phyloP scores from a whole-genome alignment of 495 filamentous ascomycete species.

The Penicillium paxilli region DNA sequence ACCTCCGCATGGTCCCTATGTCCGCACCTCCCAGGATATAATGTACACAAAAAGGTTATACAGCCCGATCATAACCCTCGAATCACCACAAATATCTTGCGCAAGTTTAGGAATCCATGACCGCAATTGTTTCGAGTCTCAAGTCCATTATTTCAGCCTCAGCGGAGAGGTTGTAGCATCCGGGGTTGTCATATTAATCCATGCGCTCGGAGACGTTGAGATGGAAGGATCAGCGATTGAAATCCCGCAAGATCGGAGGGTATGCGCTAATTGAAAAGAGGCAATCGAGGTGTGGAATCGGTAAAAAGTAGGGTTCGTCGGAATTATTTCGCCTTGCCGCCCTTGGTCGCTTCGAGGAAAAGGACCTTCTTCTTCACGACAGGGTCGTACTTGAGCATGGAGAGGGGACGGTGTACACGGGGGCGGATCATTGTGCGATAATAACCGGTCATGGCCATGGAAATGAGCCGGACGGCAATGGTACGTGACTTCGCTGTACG shows the following conservation, averaged over 20 bases:
- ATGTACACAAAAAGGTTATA: constrained; percentile 23
- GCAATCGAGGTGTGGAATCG: neutral
- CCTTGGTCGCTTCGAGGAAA: constrained; percentile 86
- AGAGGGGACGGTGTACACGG: constrained; percentile 76
- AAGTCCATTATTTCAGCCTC: neutral
- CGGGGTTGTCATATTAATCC: neutral
- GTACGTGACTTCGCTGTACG: constrained; percentile 83
- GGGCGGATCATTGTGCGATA: constrained; percentile 88
- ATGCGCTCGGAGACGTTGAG: neutral
- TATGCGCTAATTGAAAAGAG: neutral
- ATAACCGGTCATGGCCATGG: constrained; percentile 98
- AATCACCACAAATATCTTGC: neutral
- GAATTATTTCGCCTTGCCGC: constrained; percentile 43
- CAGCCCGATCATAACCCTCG: neutral
- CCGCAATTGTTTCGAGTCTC: neutral
- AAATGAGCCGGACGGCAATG: constrained; percentile 89
- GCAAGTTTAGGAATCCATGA: neutral
- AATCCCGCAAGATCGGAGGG: neutral
- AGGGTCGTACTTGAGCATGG: constrained; percentile 99
- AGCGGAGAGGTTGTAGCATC: neutral
- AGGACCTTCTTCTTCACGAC: constrained; percentile 94
- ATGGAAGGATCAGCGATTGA: neutral
- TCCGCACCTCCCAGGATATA: constrained; percentile 19
- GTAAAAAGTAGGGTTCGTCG: neutral
- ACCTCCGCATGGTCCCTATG: neutral